Conservation (phyloP, 352 stramenopile genomes). For the Peronosclerospora sorghi region DNA sequence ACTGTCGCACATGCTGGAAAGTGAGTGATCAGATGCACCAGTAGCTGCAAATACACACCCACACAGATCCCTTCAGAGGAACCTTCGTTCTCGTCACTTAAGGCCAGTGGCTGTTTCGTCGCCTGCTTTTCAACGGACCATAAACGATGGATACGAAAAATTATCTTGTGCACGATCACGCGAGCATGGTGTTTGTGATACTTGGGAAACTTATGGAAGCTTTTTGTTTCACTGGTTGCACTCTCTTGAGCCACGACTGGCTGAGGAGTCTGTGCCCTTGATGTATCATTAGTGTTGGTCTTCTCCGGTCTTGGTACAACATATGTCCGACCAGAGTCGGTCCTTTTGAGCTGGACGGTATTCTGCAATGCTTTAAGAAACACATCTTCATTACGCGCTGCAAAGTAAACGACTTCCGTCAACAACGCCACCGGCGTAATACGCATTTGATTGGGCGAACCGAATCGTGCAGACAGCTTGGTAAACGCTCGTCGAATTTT, state of each 20-base stretch:
- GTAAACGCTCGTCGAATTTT: conserved; percentile 68
- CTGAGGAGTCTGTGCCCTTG: conserved; percentile 1
- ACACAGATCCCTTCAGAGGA: conserved; percentile 29
- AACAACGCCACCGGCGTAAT: conserved; percentile 73
- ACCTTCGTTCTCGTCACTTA: conserved; percentile 4
- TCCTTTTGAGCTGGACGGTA: conserved; percentile 66
- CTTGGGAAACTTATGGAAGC: conserved; percentile 46
- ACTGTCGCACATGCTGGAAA: conserved; percentile 59
- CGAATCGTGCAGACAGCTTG: conserved; percentile 65
- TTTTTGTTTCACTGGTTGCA: conserved; percentile 19
- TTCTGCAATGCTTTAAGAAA: conserved; percentile 66
- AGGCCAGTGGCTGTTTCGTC: conserved; percentile 7
- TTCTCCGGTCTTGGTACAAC: conserved; percentile 39
- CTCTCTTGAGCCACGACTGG: conserved; percentile 5
- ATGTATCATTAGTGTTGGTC: conserved; percentile 8
- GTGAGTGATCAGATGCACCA: conserved; percentile 61
- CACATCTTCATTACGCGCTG: conserved; percentile 60
- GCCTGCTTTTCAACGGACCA: conserved; percentile 43
- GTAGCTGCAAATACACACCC: conserved; percentile 53
- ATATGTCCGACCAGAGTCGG: conserved; percentile 69
- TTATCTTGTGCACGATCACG: conserved; percentile 49
- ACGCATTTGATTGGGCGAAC: conserved; percentile 58
- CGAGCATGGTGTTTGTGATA: conserved; percentile 56
- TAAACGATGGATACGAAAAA: conserved; percentile 39
- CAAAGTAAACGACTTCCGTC: conserved; percentile 64